Percentiles rank a stretch among this genome's conserved stretches.
These are phyloP conservation scores for Fraxinus angustifolia DNA, from an alignment of 305 asterid species.

Conservation along the genomic window DNA sequence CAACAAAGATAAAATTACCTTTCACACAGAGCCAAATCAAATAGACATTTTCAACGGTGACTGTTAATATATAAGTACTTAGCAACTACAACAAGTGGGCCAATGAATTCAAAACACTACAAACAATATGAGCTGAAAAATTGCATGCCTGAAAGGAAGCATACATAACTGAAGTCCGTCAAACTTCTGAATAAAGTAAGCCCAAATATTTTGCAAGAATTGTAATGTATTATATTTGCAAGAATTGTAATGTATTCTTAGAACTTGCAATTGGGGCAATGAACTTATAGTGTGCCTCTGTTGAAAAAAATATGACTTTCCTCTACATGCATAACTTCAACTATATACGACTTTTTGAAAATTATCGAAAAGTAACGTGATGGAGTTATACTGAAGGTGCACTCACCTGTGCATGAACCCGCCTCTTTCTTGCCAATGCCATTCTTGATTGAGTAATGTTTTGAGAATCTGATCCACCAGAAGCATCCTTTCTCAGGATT, in stretches of 20 bases:
- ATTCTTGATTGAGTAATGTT: conserved; percentile 56
- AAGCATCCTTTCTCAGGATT: conserved; percentile 39
- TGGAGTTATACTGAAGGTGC: conserved; percentile 1
- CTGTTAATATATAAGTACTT: neutral
- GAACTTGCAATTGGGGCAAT: neutral
- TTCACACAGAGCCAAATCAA: conserved; percentile 1
- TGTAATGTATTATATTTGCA: neutral
- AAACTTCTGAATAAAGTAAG: neutral
- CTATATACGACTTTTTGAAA: neutral
- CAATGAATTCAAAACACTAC: conserved; percentile 4
- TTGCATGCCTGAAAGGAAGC: neutral
- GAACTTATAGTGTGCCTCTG: neutral
- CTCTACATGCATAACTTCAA: conserved; percentile 1
- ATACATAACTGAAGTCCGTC: neutral
- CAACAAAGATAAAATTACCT: neutral
- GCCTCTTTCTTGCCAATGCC: conserved; percentile 58
- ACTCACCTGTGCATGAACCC: conserved; percentile 79
- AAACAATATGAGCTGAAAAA: neutral
- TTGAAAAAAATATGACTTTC: neutral
- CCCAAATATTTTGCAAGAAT: conserved; percentile 2
- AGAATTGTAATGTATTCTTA: neutral
- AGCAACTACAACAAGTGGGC: neutral
- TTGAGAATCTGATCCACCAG: conserved; percentile 53
- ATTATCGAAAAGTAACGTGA: neutral
- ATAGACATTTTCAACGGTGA: conserved; percentile 11